Evolutionary conservation across 2,329 filamentous ascomycete species (phyloP).

Genomic region (Fusarium verticillioides): DNA sequence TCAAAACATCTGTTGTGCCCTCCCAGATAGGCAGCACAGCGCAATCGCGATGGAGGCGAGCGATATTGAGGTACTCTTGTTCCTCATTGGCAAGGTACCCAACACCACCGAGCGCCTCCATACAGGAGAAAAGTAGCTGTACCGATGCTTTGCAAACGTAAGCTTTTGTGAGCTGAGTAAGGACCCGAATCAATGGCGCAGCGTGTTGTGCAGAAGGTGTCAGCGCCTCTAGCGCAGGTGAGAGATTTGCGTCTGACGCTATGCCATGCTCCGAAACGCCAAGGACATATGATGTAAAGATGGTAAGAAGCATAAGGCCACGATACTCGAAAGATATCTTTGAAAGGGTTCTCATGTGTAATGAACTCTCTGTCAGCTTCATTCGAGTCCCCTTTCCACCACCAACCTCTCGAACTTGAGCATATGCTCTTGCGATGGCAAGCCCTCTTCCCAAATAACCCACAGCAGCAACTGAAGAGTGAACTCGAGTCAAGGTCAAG

Average conservation of each 20-base stretch:
- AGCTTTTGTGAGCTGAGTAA: conserved; percentile 71
- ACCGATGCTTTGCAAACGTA: conserved; percentile 63
- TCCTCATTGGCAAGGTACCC: conserved; percentile 73
- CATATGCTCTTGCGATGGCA: conserved; percentile 67
- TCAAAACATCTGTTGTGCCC: conserved; percentile 77
- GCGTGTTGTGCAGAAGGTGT: conserved; percentile 50
- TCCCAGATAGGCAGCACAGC: conserved; percentile 76
- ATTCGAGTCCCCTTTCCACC: conserved; percentile 56
- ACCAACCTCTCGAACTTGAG: conserved; percentile 65
- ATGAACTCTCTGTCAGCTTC: conserved; percentile 61
- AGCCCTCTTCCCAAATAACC: conserved; percentile 67
- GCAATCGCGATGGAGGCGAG: conserved; percentile 73
- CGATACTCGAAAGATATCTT: conserved; percentile 66
- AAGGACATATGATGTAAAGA: conserved; percentile 64
- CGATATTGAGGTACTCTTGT: conserved; percentile 73
- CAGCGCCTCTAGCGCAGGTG: conserved; percentile 44
- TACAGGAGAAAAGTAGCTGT: conserved; percentile 64
- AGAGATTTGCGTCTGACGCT: neutral
- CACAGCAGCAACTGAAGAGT: conserved; percentile 64
- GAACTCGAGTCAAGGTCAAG: conserved; percentile 73
- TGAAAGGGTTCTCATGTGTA: conserved; percentile 70
- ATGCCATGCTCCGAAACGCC: conserved; percentile 63
- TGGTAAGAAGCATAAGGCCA: conserved; percentile 65
- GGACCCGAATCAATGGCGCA: conserved; percentile 62
- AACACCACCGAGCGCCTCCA: conserved; percentile 74